Evolutionary conservation across 495 filamentous ascomycete species (phyloP), one percentile per base, ranked within the genome.

Genomic region (Aspergillus asperescens): DNA sequence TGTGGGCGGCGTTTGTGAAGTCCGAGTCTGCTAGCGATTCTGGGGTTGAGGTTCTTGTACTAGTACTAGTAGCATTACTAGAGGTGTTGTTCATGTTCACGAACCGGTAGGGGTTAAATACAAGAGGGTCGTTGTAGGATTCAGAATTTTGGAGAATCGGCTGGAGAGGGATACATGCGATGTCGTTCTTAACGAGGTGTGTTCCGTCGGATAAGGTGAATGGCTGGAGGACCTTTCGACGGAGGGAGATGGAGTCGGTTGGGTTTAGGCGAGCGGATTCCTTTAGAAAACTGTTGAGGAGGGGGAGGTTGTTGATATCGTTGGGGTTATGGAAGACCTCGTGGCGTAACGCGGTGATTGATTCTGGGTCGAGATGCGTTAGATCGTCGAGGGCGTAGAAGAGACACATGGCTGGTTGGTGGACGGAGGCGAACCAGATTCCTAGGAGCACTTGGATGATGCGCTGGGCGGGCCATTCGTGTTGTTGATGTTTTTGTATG

Each of bases 371-470:
- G 2, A 35, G 45, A 16, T 28, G 35, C n/a, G n/a, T n/a, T 12
- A 48, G 29, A 16, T 48, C 45, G 45, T 48, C 45, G 16, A 48
- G 45, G 10, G 45, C 45, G 29, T 48, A 35, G 45, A 48, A 48
- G 8, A 47, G 44, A 31, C 44, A 47, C 44, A 47, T 47, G 2
- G 44, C 44, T 7, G 44, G 44, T 25, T 47, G 44, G 28, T 47
- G 44, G 44, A 47, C 44, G 16, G 44, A 47, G 27, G 44, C 44
- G 19, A 47, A 47, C 44, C 44, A 47, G 24, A 47, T 34, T 12
- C 44, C 44, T 22, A 47, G 28, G 16, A 47, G 44, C 25, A 47
- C 44, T 13, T 47, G 44, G 7, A 34, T 20, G 25, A 47, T 47
- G 4, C 28, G 44, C 13, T 32, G 27, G 2, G 44, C 44, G 18